Conservation (phyloP, 306 rosid species). For the Gynostemma pentaphyllum region DNA sequence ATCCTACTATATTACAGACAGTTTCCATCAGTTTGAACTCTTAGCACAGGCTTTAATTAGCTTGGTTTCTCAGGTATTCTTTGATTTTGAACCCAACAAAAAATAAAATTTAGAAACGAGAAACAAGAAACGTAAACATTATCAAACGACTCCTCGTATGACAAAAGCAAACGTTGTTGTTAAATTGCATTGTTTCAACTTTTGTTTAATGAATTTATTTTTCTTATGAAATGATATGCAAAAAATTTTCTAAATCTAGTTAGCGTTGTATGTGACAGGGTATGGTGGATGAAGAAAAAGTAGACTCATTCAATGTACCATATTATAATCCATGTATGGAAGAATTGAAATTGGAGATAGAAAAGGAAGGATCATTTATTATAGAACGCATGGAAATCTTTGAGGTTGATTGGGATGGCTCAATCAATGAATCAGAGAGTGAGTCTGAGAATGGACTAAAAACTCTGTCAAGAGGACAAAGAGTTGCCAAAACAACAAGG, state of each 20-base stretch:
- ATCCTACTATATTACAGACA: constrained; percentile 31
- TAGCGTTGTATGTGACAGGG: constrained; percentile 28
- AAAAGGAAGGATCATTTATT: constrained; percentile 56
- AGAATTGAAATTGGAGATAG: constrained; percentile 30
- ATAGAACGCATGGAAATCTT: constrained; percentile 25
- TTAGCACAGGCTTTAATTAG: constrained; percentile 39
- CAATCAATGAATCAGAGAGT: too few relatives aligned
- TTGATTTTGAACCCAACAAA: too few relatives aligned
- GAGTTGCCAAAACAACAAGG: constrained; percentile 40
- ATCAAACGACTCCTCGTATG: too few relatives aligned
- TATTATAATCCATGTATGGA: constrained; percentile 59
- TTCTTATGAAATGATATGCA: too few relatives aligned
- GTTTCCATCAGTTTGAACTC: constrained; percentile 64
- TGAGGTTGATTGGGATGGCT: constrained; percentile 45
- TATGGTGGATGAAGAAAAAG: constrained; percentile 43
- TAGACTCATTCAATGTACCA: constrained; percentile 60
- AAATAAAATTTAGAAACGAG: too few relatives aligned
- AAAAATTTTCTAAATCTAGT: too few relatives aligned
- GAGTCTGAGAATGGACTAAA: background rate
- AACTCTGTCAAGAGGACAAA: constrained; percentile 17
- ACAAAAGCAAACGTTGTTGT: too few relatives aligned
- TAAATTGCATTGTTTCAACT: too few relatives aligned
- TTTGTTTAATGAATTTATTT: too few relatives aligned
- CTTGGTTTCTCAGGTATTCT: constrained; percentile 44
- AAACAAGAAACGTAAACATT: too few relatives aligned